Evolutionary conservation across 139 green algal genomes (phyloP), one percentile per base, ranked within the genome.

Genomic region (Tetratostichococcus sp.): DNA sequence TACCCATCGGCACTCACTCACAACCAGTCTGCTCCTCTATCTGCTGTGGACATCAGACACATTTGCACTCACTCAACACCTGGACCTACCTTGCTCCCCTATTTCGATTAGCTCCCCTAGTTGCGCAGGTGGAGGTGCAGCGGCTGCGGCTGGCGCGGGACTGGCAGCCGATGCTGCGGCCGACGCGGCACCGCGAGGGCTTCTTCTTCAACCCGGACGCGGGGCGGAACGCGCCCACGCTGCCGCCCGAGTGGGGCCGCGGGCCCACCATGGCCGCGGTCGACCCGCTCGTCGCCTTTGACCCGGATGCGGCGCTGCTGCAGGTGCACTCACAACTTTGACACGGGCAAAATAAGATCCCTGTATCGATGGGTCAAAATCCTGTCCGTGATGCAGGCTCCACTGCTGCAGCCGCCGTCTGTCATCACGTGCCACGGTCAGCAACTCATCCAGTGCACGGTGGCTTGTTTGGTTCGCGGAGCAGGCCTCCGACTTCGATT

Each of bases 121-220:
- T 26, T 2, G 2, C 26, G 4, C 50, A 62, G 50, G 50, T 62
- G 50, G 50, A 62, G 50, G 50, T 62, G 19, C 50, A 26, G 50
- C 50, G 50, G 11, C 50, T 62, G 14, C 11, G 50, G 19, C 50
- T 62, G 50, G 50, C 50, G 26, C 50, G 50, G 2, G 50, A 62
- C 50, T 62, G 50, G 50, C 50, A 62, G 50, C 50, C 50, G 50
- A 62, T 62, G 14, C 50, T 62, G 50, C 50, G 50, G 50, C 50
- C 50, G 50, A 62, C 50, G 50, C 50, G 50, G 50, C 50, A 62
- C 19, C 50, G 50, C 50, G 50, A 62, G 50, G 19, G 50, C 50
- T 62, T 62, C 50, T 62, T 62, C 50, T 62, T 62, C 50, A 62
- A 62, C 50, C 50, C 50, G 50, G 50, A 62, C 50, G 50, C 50